Conservation (phyloP, 805 yeast species). For the Wickerhamiella cacticola region DNA sequence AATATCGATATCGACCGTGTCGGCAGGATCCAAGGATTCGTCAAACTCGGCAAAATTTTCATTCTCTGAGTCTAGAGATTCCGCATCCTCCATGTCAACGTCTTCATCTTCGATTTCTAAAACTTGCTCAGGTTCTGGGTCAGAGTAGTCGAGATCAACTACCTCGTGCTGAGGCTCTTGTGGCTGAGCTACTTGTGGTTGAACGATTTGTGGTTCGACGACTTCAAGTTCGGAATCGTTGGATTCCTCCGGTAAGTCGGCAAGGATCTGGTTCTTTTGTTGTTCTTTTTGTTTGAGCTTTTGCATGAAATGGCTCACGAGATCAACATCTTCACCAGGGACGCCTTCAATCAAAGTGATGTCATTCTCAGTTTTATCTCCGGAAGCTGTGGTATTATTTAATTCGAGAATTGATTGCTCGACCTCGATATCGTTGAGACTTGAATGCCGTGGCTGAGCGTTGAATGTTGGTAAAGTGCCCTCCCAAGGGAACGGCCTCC, state of each 20-base stretch:
- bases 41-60: neutral
- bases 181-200: too few relatives aligned
- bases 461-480: neutral
- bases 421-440: neutral
- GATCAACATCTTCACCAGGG: neutral
- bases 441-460: neutral
- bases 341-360: neutral
- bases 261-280: neutral
- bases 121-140: too few relatives aligned
- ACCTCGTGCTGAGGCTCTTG: too few relatives aligned
- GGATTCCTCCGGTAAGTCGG: too few relatives aligned
- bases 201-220: too few relatives aligned
- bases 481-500: constrained; percentile 9
- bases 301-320: neutral
- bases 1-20: neutral
- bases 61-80: neutral
- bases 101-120: neutral
- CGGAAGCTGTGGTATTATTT: neutral
- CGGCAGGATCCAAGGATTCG: neutral
- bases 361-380: neutral
- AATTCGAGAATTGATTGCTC: neutral
- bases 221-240: too few relatives aligned
- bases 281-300: neutral
- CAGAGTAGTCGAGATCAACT: too few relatives aligned
- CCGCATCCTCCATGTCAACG: neutral